A percentile compares a stretch with the other conserved stretches of the same genome.
These are phyloP conservation scores for Cerrena zonata DNA, from an alignment of 1,284 basidiomycete genomes.

Conservation along the genomic window DNA sequence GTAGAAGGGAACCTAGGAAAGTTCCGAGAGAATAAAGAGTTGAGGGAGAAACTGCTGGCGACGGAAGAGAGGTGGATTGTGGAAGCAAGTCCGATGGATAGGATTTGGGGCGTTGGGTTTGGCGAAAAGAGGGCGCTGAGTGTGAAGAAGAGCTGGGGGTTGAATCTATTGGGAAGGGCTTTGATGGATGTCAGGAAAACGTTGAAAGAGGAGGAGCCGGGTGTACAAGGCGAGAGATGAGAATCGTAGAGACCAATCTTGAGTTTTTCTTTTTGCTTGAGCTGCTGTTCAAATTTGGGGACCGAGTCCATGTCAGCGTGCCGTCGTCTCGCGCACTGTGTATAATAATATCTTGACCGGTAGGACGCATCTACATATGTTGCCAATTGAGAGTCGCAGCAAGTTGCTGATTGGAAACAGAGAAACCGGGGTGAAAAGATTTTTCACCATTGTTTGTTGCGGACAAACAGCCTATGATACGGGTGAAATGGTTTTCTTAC, in stretches of 20 bases:
- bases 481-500: not conserved
- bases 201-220: constrained; percentile 20
- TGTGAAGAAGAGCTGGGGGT: constrained; percentile 38
- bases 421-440: constrained; percentile 19
- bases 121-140: constrained; percentile 41
- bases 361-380: too few relatives aligned
- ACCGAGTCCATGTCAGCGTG: too few relatives aligned
- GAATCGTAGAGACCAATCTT: too few relatives aligned
- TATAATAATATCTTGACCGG: too few relatives aligned
- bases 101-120: constrained; percentile 58
- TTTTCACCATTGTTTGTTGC: constrained; percentile 25
- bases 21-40: constrained; percentile 42
- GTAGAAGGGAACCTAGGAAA: constrained; percentile 48
- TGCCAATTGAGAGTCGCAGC: too few relatives aligned
- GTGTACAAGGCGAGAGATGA: too few relatives aligned
- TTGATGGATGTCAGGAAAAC: constrained; percentile 26
- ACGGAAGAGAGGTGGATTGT: constrained; percentile 45
- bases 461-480: too few relatives aligned
- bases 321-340: too few relatives aligned
- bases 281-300: too few relatives aligned
- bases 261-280: too few relatives aligned
- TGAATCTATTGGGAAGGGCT: constrained; percentile 32
- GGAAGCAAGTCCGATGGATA: constrained; percentile 53
- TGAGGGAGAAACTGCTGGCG: constrained; percentile 35
- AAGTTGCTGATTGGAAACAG: too few relatives aligned